Evolutionary conservation across 1,284 basidiomycete genomes (phyloP).

Genomic region (Cystobasidiaceae sp.): DNA sequence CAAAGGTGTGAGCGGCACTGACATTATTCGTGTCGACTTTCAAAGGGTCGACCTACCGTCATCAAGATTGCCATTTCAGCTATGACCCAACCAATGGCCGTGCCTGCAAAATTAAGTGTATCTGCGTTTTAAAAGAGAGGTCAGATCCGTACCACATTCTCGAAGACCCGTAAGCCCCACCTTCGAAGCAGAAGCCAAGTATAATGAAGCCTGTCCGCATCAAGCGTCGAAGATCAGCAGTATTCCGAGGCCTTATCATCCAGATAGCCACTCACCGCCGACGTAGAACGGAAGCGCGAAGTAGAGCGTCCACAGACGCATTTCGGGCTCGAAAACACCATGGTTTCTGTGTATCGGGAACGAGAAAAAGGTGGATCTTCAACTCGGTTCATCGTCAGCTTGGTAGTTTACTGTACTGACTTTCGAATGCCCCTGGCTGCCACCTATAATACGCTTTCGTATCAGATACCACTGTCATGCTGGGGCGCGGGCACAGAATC

Average conservation of each 20-base stretch:
- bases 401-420: not conserved
- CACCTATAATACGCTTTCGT: not conserved
- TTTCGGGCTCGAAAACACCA: slow-evolving; percentile 67
- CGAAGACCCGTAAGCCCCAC: not conserved
- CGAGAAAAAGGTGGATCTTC: no score
- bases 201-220: slow-evolving; percentile 20
- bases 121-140: slow-evolving; percentile 52
- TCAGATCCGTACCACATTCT: not conserved
- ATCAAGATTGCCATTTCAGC: slow-evolving; percentile 34
- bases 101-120: slow-evolving; percentile 51
- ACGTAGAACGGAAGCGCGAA: slow-evolving; percentile 60
- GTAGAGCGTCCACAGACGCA: slow-evolving; percentile 64
- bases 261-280: slow-evolving; percentile 58
- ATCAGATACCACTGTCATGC: not conserved
- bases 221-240: not conserved
- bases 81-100: slow-evolving; percentile 44
- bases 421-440: slow-evolving; percentile 3
- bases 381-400: slow-evolving; percentile 59
- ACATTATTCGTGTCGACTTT: not conserved
- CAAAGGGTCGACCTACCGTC: slow-evolving; percentile 16
- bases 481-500: not conserved
- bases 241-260: slow-evolving; percentile 14
- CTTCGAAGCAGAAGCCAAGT: slow-evolving; percentile 52
- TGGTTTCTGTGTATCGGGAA: slow-evolving; percentile 56
- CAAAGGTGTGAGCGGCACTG: not conserved